Base-by-base conservation (phyloP, 176 grass and related monocot species). In the Elymus sibiricus region DNA sequence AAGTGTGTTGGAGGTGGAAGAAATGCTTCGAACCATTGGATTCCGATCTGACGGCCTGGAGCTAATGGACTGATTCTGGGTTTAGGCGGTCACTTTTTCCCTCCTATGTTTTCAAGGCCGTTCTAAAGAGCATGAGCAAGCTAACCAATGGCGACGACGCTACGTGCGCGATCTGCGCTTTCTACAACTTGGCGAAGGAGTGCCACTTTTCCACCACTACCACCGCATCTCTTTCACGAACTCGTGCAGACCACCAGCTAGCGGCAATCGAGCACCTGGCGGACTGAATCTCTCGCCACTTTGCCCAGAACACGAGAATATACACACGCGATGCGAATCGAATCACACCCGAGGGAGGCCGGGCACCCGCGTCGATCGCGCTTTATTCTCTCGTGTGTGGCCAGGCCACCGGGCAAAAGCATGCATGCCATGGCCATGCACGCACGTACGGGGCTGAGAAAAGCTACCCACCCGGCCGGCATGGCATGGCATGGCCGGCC, bases 181-280 rank as follows among this genome's bases (percentile, higher is more conserved):
- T 76, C 14, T 10, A 75, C 29, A 40, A 25, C 46, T 28, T 34
- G 88, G 42, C 19, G 78, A 90, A 90, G 63, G 6, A 79, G 0
- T 6, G 1, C 31, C 63, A 39, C 88, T 90, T 86, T 90, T n/a
- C 10, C 63, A 17, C 35, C 38, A 55, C 60, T 77, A 51, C 2
- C 63, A 9, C 35, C 38, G 53, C 60, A 58, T 46, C 77, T 81
- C 7, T 32, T 81, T 29, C 62, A 21, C 40, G 16, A 84, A 28
- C 60, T 22, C 21, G 79, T 46, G 72, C 67, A 25, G 24, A 7
- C 17, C 67, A 49, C 17, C 66, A 71, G 68, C 37, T 22, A 6
- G 34, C 68, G 6, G 74, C 80, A 73, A 79, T 84, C 82, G 82
- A 89, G 21, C 88, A 68, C 82, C 77, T 12, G 59, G 44, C 68